Evolutionary conservation across 2,329 filamentous ascomycete species (phyloP).

Genomic region (Colletotrichum tofieldiae): DNA sequence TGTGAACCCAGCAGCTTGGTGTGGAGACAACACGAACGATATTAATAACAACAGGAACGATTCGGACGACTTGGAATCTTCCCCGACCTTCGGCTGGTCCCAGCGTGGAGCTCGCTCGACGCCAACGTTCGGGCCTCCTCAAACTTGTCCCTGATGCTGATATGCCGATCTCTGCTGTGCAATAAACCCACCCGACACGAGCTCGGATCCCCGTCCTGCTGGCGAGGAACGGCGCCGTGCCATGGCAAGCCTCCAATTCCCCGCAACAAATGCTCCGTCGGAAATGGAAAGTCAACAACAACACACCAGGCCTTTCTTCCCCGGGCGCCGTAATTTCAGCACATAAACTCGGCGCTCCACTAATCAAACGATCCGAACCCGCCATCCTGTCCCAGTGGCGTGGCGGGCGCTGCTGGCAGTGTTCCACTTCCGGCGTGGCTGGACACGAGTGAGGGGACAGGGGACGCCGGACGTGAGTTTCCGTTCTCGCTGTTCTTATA

Average conservation of each 20-base stretch:
- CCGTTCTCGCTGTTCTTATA: background rate
- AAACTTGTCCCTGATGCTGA: constrained; percentile 1
- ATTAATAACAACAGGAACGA: background rate
- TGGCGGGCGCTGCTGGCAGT: background rate
- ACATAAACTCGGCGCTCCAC: background rate
- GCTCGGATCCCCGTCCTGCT: constrained; percentile 11
- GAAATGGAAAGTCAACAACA: background rate
- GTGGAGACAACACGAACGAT: constrained; percentile 6
- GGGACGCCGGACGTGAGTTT: background rate
- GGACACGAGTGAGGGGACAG: background rate
- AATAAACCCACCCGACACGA: constrained; percentile 31
- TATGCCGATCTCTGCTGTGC: constrained; percentile 8
- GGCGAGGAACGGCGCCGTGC: background rate
- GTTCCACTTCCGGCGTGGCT: background rate
- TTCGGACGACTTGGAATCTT: background rate
- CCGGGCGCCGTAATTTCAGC: constrained; percentile 9
- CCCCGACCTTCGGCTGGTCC: background rate
- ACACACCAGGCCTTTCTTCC: background rate
- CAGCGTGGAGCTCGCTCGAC: constrained; percentile 2
- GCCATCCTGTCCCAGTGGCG: background rate
- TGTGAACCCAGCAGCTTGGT: background rate
- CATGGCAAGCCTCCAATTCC: constrained; percentile 10
- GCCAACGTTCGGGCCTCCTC: constrained; percentile 5
- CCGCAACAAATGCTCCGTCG: background rate
- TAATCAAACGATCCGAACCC: background rate